A percentile compares a stretch with the other conserved stretches of the same genome.
Evolutionary conservation across 2,329 filamentous ascomycete species (phyloP).

Genomic region (Hypoxylon rubiginosum): DNA sequence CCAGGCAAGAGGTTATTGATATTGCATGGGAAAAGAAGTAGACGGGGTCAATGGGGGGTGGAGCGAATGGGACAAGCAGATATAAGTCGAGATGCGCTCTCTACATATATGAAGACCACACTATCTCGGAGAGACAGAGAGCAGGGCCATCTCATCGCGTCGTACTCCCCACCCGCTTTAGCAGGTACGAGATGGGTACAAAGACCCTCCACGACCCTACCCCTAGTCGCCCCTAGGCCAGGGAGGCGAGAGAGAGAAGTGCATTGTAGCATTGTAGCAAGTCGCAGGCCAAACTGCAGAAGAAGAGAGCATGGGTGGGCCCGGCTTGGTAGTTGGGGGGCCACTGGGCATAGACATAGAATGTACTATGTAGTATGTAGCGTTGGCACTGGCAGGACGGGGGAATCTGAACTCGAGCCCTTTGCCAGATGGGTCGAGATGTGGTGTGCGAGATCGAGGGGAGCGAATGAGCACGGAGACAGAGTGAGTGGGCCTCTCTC

Average conservation of each 20-base stretch:
- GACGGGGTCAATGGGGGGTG: slow-evolving; percentile 43
- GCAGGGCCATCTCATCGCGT: slow-evolving; percentile 45
- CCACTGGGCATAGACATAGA: neutral
- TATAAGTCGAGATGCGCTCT: slow-evolving; percentile 52
- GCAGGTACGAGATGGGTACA: slow-evolving; percentile 44
- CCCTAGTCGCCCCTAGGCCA: slow-evolving; percentile 26
- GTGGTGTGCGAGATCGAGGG: slow-evolving; percentile 47
- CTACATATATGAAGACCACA: slow-evolving; percentile 47
- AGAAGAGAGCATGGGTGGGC: slow-evolving; percentile 36
- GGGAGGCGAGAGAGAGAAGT: slow-evolving; percentile 40
- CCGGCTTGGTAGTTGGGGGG: slow-evolving; percentile 38
- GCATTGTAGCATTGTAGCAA: slow-evolving; percentile 33
- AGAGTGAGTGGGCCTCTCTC: slow-evolving; percentile 33
- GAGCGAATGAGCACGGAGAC: slow-evolving; percentile 42
- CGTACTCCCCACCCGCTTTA: slow-evolving; percentile 39
- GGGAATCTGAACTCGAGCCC: slow-evolving; percentile 23
- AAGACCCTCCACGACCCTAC: slow-evolving; percentile 37
- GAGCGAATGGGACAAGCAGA: slow-evolving; percentile 51
- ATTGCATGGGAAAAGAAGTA: slow-evolving; percentile 52
- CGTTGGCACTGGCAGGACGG: slow-evolving; percentile 17
- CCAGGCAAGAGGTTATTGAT: slow-evolving; percentile 53
- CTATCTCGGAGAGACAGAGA: slow-evolving; percentile 24
- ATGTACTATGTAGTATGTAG: neutral
- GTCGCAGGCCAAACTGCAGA: slow-evolving; percentile 34
- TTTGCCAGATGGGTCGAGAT: slow-evolving; percentile 23